Base-by-base conservation (phyloP, 805 yeast species). In the Kuraishia piskuri region DNA sequence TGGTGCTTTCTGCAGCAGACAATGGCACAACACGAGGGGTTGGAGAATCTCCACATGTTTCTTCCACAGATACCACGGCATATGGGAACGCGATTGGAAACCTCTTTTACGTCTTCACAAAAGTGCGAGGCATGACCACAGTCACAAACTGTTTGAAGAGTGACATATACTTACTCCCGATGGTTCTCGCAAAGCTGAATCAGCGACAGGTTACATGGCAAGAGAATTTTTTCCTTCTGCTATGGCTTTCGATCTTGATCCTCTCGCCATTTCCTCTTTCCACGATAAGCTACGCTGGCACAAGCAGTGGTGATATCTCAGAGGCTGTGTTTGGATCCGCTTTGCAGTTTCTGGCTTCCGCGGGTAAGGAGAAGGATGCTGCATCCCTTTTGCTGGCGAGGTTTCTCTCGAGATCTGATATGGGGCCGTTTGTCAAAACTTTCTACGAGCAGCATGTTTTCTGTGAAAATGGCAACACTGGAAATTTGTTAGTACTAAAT, bases 231-330 rank as follows among this genome's bases (percentile, higher is more conserved):
- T 66, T 84, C 10, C 62, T 82, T 46, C 66, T 90, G 8, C 69
- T 86, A 2, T 91, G 96, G 96, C 72, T 89, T 9, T 76, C 85
- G 0, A 80, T 84, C 9, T 68, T 90, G 22, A 76, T 83, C 0
- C 68, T 87, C n/a, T 80, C 84, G 0, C 97, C 98, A 0, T 90
- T 91, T 61, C 75, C 79, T 1, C 68, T 91, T 23, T 67, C 65
- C 1, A 57, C 67, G 0, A 65, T 84, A 17, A n/a, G 14, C 4
- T 3, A n/a, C 7, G n/a, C 40, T 12, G 50, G 53, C 10, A 22
- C 45, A 8, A 67, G 66, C 1, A 56, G 63, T 2, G 54, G 62
- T 0, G 53, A 66, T 0, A 64, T 78, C 6, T 60, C 77, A 3
- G 57, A 60, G 1, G 52, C 63, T 2, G 59, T 84, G 1, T 75